Percentiles rank a stretch among this genome's conserved stretches.
These are phyloP conservation scores for Tolypocladium endophyticum DNA, from an alignment of 2,329 filamentous ascomycete species.

Conservation along the genomic window DNA sequence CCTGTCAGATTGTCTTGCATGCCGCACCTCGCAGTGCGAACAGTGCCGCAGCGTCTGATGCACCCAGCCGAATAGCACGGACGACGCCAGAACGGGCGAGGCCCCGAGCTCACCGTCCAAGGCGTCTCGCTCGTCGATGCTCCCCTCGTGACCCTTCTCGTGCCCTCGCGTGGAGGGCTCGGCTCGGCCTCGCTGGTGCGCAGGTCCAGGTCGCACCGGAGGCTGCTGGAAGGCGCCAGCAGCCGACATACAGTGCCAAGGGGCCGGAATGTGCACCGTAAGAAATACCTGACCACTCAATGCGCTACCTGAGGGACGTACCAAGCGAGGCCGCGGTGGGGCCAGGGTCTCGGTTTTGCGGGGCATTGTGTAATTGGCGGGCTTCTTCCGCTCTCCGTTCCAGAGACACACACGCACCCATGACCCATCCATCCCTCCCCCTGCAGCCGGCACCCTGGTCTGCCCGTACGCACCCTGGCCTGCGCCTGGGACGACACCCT, in stretches of 20 bases:
- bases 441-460: not conserved
- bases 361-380: not conserved
- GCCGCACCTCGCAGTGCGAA: not conserved
- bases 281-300: not conserved
- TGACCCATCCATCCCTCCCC: not conserved
- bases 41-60: too few relatives aligned
- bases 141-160: not conserved
- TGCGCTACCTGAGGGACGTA: not conserved
- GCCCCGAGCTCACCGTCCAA: not conserved
- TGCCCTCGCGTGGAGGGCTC: not conserved
- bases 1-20: too few relatives aligned
- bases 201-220: not conserved
- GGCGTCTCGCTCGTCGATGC: not conserved
- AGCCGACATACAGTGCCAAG: not conserved
- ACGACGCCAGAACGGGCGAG: not conserved
- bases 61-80: not conserved
- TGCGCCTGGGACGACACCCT: not conserved
- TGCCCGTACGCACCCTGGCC: not conserved
- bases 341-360: slow-evolving; percentile 1
- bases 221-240: not conserved
- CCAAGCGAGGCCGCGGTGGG: not conserved
- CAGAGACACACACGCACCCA: not conserved
- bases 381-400: not conserved
- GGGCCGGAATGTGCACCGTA: not conserved
- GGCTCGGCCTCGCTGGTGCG: not conserved